phyloP scores from a whole-genome alignment of 202 grass and related monocot species.

The Eragrostis tef region DNA sequence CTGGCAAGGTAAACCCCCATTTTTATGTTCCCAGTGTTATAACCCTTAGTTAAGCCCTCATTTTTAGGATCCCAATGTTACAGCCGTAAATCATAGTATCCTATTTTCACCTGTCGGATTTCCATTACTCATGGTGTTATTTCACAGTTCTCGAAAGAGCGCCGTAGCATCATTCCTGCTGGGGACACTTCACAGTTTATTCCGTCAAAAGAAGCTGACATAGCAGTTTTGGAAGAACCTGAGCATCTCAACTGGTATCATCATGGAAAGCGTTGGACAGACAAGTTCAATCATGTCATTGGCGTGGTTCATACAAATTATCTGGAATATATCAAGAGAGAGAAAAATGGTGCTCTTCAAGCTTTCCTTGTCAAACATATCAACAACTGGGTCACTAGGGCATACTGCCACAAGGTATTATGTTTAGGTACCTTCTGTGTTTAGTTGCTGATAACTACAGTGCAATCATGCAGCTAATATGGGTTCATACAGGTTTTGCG shows the following conservation, averaged over 20 bases:
- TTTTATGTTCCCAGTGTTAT: conserved; percentile 24
- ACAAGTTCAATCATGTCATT: conserved; percentile 90
- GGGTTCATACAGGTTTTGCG: conserved; percentile 76
- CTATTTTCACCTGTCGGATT: conserved; percentile 2
- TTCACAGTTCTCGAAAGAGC: conserved; percentile 80
- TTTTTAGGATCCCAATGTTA: conserved; percentile 18
- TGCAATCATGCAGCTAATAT: conserved; percentile 40
- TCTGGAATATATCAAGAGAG: conserved; percentile 90
- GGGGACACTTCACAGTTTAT: conserved; percentile 86
- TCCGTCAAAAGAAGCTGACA: conserved; percentile 80
- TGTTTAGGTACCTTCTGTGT: conserved; percentile 45
- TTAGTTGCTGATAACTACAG: neutral
- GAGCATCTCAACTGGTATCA: conserved; percentile 98
- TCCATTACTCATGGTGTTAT: conserved; percentile 38
- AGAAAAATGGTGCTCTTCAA: conserved; percentile 86
- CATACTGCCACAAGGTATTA: conserved; percentile 87
- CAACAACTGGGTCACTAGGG: conserved; percentile 89
- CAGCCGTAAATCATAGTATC: conserved; percentile 29
- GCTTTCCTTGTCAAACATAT: conserved; percentile 94
- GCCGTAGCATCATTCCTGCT: conserved; percentile 81
- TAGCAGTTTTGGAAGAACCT: conserved; percentile 91
- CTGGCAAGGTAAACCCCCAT: conserved; percentile 73
- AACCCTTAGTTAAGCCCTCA: no score
- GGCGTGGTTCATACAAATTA: conserved; percentile 93
- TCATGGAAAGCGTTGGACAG: conserved; percentile 90